Base-by-base conservation (phyloP, 169 alveolate species). In the Plasmodium gaboni region DNA sequence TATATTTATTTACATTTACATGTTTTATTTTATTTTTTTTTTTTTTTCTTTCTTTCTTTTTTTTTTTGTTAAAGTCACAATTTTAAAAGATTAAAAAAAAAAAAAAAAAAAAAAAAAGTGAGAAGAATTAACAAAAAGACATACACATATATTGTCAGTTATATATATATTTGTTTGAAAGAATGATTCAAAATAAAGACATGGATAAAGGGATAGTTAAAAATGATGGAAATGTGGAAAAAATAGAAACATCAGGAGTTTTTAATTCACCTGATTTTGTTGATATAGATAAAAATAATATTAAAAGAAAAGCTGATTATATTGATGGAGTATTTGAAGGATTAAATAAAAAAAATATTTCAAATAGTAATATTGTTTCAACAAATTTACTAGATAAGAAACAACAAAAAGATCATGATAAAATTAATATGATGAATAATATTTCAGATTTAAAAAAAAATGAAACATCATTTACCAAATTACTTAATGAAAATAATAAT, bases 271-370 rank as follows among this genome's bases (percentile, higher is more conserved):
- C 17, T 63, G 48, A 8, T 53, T n/a, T 53, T 12, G 2, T 55
- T 55, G 24, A 55, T 55, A 55, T 15, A 15, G 64, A 55, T 8
- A 8, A 55, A 55, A 55, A 55, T 55, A 55, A 55, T 55, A 55
- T 13, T 55, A 55, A 55, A 55, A 55, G 64, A 55, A 55, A 15
- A 22, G 64, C 15, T 55, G 24, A 55, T 55, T 55, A 15, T 55
- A 55, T 6, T 2, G 64, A 55, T 55, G 64, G 24, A 13, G 6
- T 7, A 6, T 55, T 55, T 55, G 64, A 55, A 55, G 64, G 9
- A 55, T 10, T 32, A 32, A 32, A 1, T 55, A 22, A 55, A 5
- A 13, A 13, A 55, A 15, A 55, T 22, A 15, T 55, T 55, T 55
- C 64, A n/a, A 13, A 55, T 13, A 55, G n/a, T 15, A 55, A 55